Percentiles rank a stretch among this genome's conserved stretches.
Evolutionary conservation across 169 alveolate genomes (phyloP).

Genomic region (Plasmodium berghei): DNA sequence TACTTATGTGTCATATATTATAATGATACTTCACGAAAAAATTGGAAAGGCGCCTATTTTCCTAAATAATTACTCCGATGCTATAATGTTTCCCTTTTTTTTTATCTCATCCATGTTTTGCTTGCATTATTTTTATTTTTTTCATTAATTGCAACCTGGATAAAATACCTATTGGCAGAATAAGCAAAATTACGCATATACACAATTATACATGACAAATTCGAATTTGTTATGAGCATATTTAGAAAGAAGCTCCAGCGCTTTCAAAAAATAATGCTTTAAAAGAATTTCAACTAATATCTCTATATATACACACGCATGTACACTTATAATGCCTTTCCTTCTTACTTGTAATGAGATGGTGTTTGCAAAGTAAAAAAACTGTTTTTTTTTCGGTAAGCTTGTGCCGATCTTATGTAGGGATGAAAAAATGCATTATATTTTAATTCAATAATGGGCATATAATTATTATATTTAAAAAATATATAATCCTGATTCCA

Average conservation of each 20-base stretch:
- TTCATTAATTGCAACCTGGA: conserved; percentile 45
- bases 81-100: background rate
- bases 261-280: too few species aligned
- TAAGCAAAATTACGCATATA: background rate
- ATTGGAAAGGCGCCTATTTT: too few species aligned
- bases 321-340: background rate
- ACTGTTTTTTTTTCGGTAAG: conserved; percentile 51
- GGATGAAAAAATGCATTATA: conserved; percentile 9
- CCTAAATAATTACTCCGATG: too few species aligned
- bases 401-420: conserved; percentile 66
- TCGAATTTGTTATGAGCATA: too few species aligned
- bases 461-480: background rate
- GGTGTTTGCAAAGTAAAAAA: conserved; percentile 68
- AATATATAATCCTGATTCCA: background rate
- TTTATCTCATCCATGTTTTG: conserved; percentile 30
- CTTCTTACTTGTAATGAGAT: conserved; percentile 58
- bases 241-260: too few species aligned
- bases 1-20: too few species aligned
- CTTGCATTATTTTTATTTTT: conserved; percentile 49
- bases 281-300: background rate
- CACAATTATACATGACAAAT: too few species aligned
- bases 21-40: too few species aligned
- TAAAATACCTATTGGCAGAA: conserved; percentile 31
- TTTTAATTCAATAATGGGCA: background rate
- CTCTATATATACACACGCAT: background rate